These are phyloP conservation scores for Lineolata rhizophorae DNA, from an alignment of 495 filamentous ascomycete species.

Conservation along the genomic window DNA sequence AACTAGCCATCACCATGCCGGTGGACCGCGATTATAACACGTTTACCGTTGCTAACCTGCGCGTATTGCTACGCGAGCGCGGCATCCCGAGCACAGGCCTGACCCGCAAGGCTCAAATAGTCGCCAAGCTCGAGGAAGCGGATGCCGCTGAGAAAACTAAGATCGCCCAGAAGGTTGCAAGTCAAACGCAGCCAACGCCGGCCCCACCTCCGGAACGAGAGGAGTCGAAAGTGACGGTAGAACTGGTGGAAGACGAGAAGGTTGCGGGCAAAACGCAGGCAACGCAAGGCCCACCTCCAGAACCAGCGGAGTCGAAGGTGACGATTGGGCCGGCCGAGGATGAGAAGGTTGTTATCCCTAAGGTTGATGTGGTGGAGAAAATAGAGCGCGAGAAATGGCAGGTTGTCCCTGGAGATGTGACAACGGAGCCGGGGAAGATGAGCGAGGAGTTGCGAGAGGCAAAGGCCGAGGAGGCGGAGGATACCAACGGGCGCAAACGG, in stretches of 20 bases:
- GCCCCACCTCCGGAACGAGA: neutral
- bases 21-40: slow-evolving; percentile 10
- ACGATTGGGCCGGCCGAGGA: neutral
- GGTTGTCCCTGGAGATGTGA: no score
- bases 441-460: no score
- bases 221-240: neutral
- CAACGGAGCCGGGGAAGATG: no score
- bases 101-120: slow-evolving; percentile 12
- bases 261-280: neutral
- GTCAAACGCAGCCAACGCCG: neutral
- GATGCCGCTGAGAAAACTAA: no score
- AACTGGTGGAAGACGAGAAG: neutral
- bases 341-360: no score
- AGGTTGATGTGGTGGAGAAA: no score
- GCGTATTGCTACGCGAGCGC: slow-evolving; percentile 11
- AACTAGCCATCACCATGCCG: no score
- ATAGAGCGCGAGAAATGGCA: no score
- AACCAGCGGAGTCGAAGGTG: neutral
- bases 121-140: slow-evolving; percentile 10
- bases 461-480: slow-evolving; percentile 9
- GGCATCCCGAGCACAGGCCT: slow-evolving; percentile 13
- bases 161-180: no score
- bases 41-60: slow-evolving; percentile 13
- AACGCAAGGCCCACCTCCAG: neutral
- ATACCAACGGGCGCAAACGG: slow-evolving; percentile 18